phyloP scores from a whole-genome alignment of 1,139 yeast species.

The Magnusiomyces ingens region DNA sequence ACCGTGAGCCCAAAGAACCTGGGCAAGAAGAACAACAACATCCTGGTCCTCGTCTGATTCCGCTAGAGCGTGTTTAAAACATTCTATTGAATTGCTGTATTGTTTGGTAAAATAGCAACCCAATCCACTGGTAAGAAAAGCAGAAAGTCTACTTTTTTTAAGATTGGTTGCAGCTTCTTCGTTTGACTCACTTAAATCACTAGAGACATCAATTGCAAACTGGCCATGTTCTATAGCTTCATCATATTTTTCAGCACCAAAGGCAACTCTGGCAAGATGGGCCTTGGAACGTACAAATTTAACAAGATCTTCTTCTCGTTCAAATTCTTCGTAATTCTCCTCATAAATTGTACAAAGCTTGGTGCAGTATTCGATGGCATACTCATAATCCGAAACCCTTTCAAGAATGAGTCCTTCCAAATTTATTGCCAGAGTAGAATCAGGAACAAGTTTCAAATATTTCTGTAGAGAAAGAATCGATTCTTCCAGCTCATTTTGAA shows the following conservation, averaged over 20 bases:
- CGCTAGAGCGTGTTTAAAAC: constrained; percentile 56
- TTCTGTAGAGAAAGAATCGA: constrained; percentile 69
- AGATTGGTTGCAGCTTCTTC: constrained; percentile 22
- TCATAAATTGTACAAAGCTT: constrained; percentile 49
- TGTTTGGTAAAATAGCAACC: constrained; percentile 55
- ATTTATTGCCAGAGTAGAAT: constrained; percentile 55
- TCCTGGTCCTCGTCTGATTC: constrained; percentile 50
- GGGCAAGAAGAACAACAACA: constrained; percentile 67
- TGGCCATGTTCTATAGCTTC: constrained; percentile 58
- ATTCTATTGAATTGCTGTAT: constrained; percentile 58
- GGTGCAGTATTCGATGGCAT: constrained; percentile 46
- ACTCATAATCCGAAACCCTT: constrained; percentile 54
- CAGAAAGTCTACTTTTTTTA: constrained; percentile 41
- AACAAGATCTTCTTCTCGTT: constrained; percentile 41
- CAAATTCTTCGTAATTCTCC: constrained; percentile 49
- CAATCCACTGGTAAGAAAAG: constrained; percentile 63
- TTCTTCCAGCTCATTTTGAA: constrained; percentile 26
- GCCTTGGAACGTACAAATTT: constrained; percentile 56
- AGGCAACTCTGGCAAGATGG: constrained; percentile 60
- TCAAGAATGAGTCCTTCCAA: constrained; percentile 47
- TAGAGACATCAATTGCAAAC: constrained; percentile 47
- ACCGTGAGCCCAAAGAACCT: constrained; percentile 68
- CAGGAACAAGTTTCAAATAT: constrained; percentile 61
- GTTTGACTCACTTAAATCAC: constrained; percentile 34
- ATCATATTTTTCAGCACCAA: constrained; percentile 53